A percentile compares a stretch with the other conserved stretches of the same genome.
Evolutionary conservation across 352 stramenopile genomes (phyloP).

Genomic region (Globisporangium spinosum): DNA sequence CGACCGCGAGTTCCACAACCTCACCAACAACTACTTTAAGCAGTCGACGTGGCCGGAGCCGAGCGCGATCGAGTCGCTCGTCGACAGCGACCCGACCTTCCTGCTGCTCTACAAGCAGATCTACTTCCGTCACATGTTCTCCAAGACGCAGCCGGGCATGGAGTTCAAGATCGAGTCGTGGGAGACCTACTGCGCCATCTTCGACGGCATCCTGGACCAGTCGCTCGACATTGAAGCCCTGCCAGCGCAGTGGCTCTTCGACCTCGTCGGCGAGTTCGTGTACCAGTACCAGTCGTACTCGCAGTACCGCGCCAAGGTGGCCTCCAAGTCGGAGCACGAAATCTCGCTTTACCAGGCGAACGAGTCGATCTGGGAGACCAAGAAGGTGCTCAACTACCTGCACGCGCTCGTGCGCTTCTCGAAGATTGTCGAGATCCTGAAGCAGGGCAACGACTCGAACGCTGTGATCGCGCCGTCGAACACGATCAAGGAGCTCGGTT

Average conservation of each 20-base stretch:
- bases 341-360: conserved; percentile 62
- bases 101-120: conserved; percentile 96
- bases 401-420: conserved; percentile 90
- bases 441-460: conserved; percentile 32
- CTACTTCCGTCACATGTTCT: conserved; percentile 96
- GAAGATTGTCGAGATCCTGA: conserved; percentile 90
- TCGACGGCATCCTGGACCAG: conserved; percentile 90
- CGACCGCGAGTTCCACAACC: conserved; percentile 84
- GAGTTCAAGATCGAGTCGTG: conserved; percentile 91
- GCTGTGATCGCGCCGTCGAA: conserved; percentile 46
- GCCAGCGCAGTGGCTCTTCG: conserved; percentile 96
- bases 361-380: conserved; percentile 93
- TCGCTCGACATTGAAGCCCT: conserved; percentile 83
- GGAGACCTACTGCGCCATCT: conserved; percentile 94
- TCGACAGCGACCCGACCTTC: conserved; percentile 90
- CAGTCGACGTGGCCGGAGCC: conserved; percentile 92
- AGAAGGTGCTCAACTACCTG: conserved; percentile 95
- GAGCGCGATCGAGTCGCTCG: conserved; percentile 76
- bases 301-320: conserved; percentile 91
- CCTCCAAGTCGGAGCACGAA: conserved; percentile 57
- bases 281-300: conserved; percentile 99
- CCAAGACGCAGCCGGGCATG: conserved; percentile 78
- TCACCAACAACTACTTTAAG: conserved; percentile 94
- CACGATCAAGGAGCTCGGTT: conserved; percentile 90
- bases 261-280: conserved; percentile 98